These are phyloP conservation scores for Eremochloa ophiuroides DNA, from an alignment of 176 grass and related monocot genomes.

Conservation along the genomic window DNA sequence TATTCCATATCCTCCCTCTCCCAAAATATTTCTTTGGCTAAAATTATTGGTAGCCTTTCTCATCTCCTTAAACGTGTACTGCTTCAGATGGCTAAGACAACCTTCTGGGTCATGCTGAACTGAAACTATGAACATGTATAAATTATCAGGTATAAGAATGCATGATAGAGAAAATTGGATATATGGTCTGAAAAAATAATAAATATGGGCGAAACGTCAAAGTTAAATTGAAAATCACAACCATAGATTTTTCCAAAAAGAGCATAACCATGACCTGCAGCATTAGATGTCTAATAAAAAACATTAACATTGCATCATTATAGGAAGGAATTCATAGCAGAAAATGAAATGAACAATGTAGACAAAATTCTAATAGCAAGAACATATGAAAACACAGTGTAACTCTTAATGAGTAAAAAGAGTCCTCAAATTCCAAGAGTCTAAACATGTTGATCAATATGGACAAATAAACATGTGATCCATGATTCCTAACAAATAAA, in stretches of 20 bases:
- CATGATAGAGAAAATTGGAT: neutral
- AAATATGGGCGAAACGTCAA: neutral
- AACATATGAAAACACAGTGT: neutral
- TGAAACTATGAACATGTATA: slow-evolving; percentile 25
- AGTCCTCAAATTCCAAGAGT: neutral
- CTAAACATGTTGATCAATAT: neutral
- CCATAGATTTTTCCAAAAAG: neutral
- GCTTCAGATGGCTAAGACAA: slow-evolving; percentile 64
- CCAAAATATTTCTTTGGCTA: slow-evolving; percentile 64
- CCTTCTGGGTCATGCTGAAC: slow-evolving; percentile 35
- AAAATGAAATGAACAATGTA: neutral
- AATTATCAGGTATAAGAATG: slow-evolving; percentile 7
- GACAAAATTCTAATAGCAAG: neutral
- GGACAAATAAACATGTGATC: neutral
- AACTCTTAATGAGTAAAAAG: neutral
- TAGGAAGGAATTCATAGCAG: neutral
- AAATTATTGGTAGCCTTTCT: slow-evolving; percentile 70
- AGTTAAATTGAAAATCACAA: neutral
- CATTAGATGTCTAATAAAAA: neutral
- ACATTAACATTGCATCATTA: neutral
- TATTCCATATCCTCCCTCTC: slow-evolving; percentile 76
- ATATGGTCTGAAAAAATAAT: neutral
- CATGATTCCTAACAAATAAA: neutral
- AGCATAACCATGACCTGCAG: neutral
- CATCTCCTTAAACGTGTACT: slow-evolving; percentile 62